Evolutionary conservation across 441 rosid genomes (phyloP), one percentile per base, ranked within the genome.

Genomic region (Jatropha podagrica): DNA sequence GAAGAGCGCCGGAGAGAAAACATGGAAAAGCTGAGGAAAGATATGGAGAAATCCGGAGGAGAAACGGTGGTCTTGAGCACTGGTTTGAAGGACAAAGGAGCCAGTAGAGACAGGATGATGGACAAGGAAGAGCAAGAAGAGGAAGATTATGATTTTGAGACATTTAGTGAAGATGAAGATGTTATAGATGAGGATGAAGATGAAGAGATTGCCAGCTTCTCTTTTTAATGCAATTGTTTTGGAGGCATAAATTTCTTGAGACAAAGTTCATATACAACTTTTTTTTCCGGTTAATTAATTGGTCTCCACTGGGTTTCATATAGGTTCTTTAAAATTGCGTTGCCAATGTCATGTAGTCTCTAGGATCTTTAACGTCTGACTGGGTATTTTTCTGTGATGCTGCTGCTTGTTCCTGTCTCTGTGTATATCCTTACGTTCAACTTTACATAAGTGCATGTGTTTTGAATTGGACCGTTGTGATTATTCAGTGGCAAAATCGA

Each of bases 11-110:
- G 79, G 74, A 85, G 79, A 78, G 86, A 81, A 42, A 88, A 83
- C 86, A 89, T 91, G 94, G 95, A 92, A 56, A 89, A 84, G 80
- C 74, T 95, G 77, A 87, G 92, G 80, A 90, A 82, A 83, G 98
- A 93, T 74, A 92, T 90, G 97, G 95, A 90, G 82, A 88, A 89
- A 79, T 88, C 99, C 37, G 75, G 86, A 72, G 98, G 99, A 67
- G 91, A 91, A 65, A 89, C 92, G 52, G 92, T 90, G 74, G 93
- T 94, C n/a, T 74, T 91, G 83, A 92, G 89, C 86, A 90, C 98
- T 1, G 93, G 91, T 74, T 80, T 90, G 86, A 95, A 88, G 86
- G 88, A 82, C 78, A 80, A 61, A 66, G 82, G 69, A 71, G 78
- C 68, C 23, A 59, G 27, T 71, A 81, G 63, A 72, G 83, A 66